A percentile compares a stretch with the other conserved stretches of the same genome.
Evolutionary conservation across 768 basidiomycete species (phyloP).

Genomic region (Infundibulicybe gibba): DNA sequence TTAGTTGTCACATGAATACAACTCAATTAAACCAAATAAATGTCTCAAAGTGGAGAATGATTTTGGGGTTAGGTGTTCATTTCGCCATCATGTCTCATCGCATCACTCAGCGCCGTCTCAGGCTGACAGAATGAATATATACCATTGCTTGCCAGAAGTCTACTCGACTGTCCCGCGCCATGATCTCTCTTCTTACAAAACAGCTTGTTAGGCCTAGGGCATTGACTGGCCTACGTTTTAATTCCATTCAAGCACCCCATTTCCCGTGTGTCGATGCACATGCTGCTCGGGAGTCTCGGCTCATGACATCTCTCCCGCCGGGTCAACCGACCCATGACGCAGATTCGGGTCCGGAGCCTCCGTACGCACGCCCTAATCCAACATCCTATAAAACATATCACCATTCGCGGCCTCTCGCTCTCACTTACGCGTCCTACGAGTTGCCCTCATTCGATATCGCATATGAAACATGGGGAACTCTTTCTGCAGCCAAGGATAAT

Average conservation of each 20-base stretch:
- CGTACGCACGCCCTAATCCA: slow-evolving; percentile 79
- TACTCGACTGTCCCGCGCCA: too few relatives aligned
- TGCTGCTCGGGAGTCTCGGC: slow-evolving; percentile 59
- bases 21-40: too few relatives aligned
- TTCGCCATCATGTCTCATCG: not conserved
- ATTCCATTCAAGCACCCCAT: slow-evolving; percentile 16
- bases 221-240: slow-evolving; percentile 2
- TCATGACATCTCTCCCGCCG: slow-evolving; percentile 23
- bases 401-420: slow-evolving; percentile 56
- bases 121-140: too few relatives aligned
- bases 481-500: slow-evolving; percentile 76
- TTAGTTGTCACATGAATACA: too few relatives aligned
- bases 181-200: too few relatives aligned
- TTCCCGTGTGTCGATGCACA: slow-evolving; percentile 88
- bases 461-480: slow-evolving; percentile 97
- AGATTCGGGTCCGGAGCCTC: slow-evolving; percentile 72
- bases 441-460: slow-evolving; percentile 81
- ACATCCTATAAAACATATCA: slow-evolving; percentile 68
- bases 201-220: too few relatives aligned
- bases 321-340: slow-evolving; percentile 16
- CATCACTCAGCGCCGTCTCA: not conserved
- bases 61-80: too few relatives aligned
- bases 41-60: too few relatives aligned
- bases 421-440: slow-evolving; percentile 48
- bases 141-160: too few relatives aligned